Conservation (phyloP, 2,329 filamentous ascomycete species). For the Chrysosphaeria jannelii region DNA sequence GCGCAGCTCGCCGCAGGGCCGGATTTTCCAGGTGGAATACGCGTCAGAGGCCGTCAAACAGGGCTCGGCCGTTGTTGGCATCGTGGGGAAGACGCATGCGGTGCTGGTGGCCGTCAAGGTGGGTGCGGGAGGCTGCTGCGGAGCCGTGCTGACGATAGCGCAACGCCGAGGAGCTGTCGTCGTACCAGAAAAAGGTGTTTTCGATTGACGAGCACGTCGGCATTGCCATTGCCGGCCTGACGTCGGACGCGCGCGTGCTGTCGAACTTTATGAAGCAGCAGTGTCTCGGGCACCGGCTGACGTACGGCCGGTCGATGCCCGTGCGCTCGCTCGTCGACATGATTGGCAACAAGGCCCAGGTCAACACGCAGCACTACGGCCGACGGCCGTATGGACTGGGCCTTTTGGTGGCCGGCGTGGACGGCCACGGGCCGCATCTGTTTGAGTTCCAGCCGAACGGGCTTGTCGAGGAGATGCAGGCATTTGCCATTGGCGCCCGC, state of each 20-base stretch:
- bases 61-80: slow-evolving; percentile 86
- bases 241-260: slow-evolving; percentile 90
- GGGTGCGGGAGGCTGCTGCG: slow-evolving; percentile 5
- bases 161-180: slow-evolving; percentile 96
- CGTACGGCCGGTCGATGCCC: slow-evolving; percentile 80
- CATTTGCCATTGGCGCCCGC: slow-evolving; percentile 82
- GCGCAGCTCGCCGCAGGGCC: slow-evolving; percentile 82
- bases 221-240: slow-evolving; percentile 83
- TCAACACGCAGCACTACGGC: slow-evolving; percentile 93
- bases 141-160: slow-evolving; percentile 18
- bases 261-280: slow-evolving; percentile 99
- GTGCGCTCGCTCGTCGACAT: slow-evolving; percentile 67
- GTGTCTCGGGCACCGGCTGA: slow-evolving; percentile 80
- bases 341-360: slow-evolving; percentile 89
- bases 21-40: slow-evolving; percentile 99
- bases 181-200: slow-evolving; percentile 99
- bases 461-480: slow-evolving; percentile 89
- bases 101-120: slow-evolving; percentile 95
- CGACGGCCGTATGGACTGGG: slow-evolving; percentile 91
- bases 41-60: slow-evolving; percentile 97
- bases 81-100: slow-evolving; percentile 93
- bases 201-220: slow-evolving; percentile 85
- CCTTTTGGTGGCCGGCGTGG: slow-evolving; percentile 71
- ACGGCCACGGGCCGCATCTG: slow-evolving; percentile 77
- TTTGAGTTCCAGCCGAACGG: slow-evolving; percentile 96